phyloP scores from a whole-genome alignment of 169 alveolate genomes.

The Haemoproteus tartakovskyi region DNA sequence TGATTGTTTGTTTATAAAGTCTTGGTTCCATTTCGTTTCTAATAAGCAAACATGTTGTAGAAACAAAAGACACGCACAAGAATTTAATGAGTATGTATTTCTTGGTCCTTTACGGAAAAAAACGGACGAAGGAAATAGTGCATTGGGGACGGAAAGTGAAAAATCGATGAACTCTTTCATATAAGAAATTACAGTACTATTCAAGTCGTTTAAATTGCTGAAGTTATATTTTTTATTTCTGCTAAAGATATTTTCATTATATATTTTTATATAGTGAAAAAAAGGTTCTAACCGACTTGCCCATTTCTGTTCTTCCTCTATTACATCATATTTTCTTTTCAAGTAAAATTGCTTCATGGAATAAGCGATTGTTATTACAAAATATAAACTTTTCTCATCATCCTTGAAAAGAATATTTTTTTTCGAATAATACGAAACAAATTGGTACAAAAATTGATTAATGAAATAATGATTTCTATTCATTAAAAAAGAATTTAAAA shows the following conservation, averaged over 20 bases:
- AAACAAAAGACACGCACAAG: too few species aligned
- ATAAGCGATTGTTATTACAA: conserved; percentile 34
- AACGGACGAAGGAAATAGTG: too few species aligned
- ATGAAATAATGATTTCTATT: conserved; percentile 23
- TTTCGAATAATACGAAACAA: conserved; percentile 14
- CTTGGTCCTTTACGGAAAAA: too few species aligned
- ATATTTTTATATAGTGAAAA: conserved; percentile 6
- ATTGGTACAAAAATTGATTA: conserved; percentile 24
- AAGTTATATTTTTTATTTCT: background rate
- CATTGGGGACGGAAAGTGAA: too few species aligned
- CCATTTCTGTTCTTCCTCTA: too few species aligned
- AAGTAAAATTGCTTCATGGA: conserved; percentile 9
- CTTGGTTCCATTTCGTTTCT: too few species aligned
- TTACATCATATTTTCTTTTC: conserved; percentile 1
- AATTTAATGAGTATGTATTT: too few species aligned
- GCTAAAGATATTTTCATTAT: conserved; percentile 34
- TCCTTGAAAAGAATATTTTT: conserved; percentile 5
- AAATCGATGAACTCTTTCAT: background rate
- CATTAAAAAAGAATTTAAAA: conserved; percentile 18
- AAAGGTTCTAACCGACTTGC: too few species aligned
- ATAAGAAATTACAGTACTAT: conserved; percentile 3
- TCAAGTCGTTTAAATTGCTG: background rate
- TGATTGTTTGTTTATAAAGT: too few species aligned
- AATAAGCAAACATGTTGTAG: too few species aligned
- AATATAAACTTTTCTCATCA: conserved; percentile 22